phyloP scores from a whole-genome alignment of 2,329 filamentous ascomycete species.

The Aspergillus sp. region DNA sequence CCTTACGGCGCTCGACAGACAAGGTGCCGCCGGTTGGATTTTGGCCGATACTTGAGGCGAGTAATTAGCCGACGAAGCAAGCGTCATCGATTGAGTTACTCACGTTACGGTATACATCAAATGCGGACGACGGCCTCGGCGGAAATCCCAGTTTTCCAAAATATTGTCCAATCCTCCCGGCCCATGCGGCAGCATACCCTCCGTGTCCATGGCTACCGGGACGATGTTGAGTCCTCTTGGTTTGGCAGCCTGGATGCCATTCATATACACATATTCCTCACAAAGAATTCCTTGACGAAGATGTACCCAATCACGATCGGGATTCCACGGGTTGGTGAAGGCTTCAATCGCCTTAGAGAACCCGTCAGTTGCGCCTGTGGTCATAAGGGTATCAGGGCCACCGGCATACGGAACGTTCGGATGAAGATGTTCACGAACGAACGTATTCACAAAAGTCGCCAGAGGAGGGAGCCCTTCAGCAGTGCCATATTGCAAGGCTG shows the following conservation, averaged over 20 bases:
- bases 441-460: conserved; percentile 74
- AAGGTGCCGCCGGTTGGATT: conserved; percentile 81
- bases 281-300: conserved; percentile 75
- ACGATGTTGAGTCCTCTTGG: conserved; percentile 73
- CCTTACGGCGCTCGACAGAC: conserved; percentile 69
- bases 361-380: conserved; percentile 81
- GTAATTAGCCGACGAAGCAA: conserved; percentile 7
- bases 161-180: conserved; percentile 74
- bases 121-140: conserved; percentile 73
- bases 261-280: conserved; percentile 80
- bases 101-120: conserved; percentile 88
- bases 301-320: conserved; percentile 63
- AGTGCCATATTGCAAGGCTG: conserved; percentile 84
- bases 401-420: conserved; percentile 75
- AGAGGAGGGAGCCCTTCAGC: conserved; percentile 79
- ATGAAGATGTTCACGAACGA: conserved; percentile 73
- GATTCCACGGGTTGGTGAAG: conserved; percentile 73
- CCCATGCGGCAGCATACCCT: conserved; percentile 76
- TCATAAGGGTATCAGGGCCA: conserved; percentile 76
- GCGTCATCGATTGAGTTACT: conserved; percentile 34
- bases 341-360: conserved; percentile 75
- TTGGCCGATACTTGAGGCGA: conserved; percentile 67
- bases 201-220: conserved; percentile 71
- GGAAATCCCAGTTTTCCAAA: conserved; percentile 76
- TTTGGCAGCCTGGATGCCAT: conserved; percentile 65